Base-by-base conservation (phyloP, 2,329 filamentous ascomycete genomes). In the Stachybotrys chlorohalonatus region DNA sequence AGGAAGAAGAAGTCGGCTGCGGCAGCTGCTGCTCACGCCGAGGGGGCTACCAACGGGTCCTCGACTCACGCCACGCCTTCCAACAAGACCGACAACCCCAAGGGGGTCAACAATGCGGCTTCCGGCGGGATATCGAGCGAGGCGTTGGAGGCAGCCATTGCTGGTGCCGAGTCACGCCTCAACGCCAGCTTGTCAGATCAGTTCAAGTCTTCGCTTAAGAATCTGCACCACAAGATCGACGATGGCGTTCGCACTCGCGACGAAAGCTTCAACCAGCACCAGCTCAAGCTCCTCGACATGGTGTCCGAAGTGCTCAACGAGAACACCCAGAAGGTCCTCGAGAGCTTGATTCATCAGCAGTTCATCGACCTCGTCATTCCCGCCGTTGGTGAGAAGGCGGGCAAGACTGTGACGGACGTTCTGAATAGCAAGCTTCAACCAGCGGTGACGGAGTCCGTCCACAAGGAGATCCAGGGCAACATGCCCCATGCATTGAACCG, bases 341-440 rank as follows among this genome's bases (percentile, higher is more conserved):
- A 84, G 57, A 85, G 84, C 57, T 89, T 95, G 61, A 85, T 96
- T 52, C 82, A 83, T 50, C 80, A 84, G 51, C 87, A 88, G 68
- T 89, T 96, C 60, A 82, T 89, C 57, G 79, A 84, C 54, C 79
- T 84, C 13, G 83, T 96, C 49, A 76, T 96, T 53, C 93, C 94
- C 11, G 78, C 85, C 36, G 75, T 97, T 55, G 81, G 84, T 47
- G 80, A 85, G 52, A 77, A 85, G 47, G 84, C 89, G 13, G 78
- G 82, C 49, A 81, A 83, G 57, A 80, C 86, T 5, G 78, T 96
- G 31, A 81, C 86, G 54, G 85, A 87, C 58, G 84, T 89, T 66
- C 76, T 97, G 30, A 80, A 83, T 54, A 78, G 82, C 59, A 83
- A 84, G 57, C 73, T 96, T 54, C 81, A 82, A 59, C 78, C 83